Evolutionary conservation across 1,284 basidiomycete genomes (phyloP).

Genomic region (Amylostereum chailletii): DNA sequence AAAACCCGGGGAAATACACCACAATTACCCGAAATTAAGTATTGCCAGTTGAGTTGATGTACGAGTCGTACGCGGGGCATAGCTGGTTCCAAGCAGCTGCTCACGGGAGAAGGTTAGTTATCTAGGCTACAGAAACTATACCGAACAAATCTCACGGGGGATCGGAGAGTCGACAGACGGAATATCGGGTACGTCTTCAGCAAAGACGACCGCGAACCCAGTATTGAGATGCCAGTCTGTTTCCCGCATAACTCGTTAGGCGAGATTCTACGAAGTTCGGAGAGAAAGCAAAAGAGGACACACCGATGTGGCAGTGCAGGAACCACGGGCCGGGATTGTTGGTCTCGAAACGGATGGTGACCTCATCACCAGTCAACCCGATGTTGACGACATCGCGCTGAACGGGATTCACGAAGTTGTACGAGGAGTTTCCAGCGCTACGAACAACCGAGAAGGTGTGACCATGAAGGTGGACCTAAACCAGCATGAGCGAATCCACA

Average conservation of each 20-base stretch:
- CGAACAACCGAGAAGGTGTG: slow-evolving; percentile 22
- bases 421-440: slow-evolving; percentile 17
- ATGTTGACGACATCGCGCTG: slow-evolving; percentile 18
- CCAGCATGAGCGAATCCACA: not conserved
- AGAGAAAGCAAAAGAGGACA: not conserved
- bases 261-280: not conserved
- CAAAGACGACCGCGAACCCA: slow-evolving; percentile 23
- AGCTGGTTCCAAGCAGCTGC: not conserved
- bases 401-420: slow-evolving; percentile 31
- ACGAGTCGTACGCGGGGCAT: slow-evolving; percentile 1
- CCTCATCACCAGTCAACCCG: slow-evolving; percentile 15
- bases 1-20: too few species aligned
- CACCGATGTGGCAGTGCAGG: slow-evolving; percentile 19
- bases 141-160: not conserved
- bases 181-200: slow-evolving; percentile 18
- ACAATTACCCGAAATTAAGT: too few species aligned
- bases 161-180: not conserved
- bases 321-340: slow-evolving; percentile 42
- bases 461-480: slow-evolving; percentile 1
- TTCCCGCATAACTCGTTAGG: not conserved
- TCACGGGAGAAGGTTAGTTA: not conserved
- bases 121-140: too few species aligned
- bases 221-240: slow-evolving; percentile 17
- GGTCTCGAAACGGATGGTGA: slow-evolving; percentile 24
- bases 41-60: not conserved